Evolutionary conservation across 176 grass and related monocot species (phyloP).

Genomic region (Oryza glumipatula): DNA sequence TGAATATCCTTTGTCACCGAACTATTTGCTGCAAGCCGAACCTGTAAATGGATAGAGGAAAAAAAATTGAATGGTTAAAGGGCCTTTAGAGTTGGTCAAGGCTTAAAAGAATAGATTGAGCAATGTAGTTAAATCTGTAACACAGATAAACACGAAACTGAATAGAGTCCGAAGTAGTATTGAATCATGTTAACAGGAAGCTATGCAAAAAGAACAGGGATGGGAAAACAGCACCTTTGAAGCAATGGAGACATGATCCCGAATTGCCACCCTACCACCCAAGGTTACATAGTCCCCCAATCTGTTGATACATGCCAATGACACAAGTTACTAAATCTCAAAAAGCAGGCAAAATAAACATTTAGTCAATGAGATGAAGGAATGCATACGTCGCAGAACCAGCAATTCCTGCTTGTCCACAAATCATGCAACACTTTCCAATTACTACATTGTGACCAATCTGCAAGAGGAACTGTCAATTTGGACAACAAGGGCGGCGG

Average conservation of each 20-base stretch:
- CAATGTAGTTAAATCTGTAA: background rate
- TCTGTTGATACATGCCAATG: slow-evolving; percentile 19
- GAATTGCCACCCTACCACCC: slow-evolving; percentile 68
- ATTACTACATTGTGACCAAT: slow-evolving; percentile 93
- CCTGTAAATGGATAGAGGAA: background rate
- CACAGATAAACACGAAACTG: background rate
- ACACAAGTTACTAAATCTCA: background rate
- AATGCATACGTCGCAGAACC: slow-evolving; percentile 77
- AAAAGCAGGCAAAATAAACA: slow-evolving; percentile 16
- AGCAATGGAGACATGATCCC: slow-evolving; percentile 67
- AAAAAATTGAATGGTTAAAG: background rate
- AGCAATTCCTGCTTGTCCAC: slow-evolving; percentile 93
- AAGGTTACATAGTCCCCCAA: slow-evolving; percentile 70
- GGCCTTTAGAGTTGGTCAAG: background rate
- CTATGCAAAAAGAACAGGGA: background rate
- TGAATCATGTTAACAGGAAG: background rate
- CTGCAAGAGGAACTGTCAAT: slow-evolving; percentile 51
- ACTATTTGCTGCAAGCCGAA: background rate
- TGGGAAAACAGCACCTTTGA: slow-evolving; percentile 55
- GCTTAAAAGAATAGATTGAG: background rate
- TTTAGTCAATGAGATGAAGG: slow-evolving; percentile 13
- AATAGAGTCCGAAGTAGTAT: background rate
- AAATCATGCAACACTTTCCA: slow-evolving; percentile 88
- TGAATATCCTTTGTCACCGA: background rate
- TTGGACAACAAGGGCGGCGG: background rate